Evolutionary conservation across 1,139 yeast species (phyloP), one percentile per base, ranked within the genome.

Genomic region (Pichia cactophila): DNA sequence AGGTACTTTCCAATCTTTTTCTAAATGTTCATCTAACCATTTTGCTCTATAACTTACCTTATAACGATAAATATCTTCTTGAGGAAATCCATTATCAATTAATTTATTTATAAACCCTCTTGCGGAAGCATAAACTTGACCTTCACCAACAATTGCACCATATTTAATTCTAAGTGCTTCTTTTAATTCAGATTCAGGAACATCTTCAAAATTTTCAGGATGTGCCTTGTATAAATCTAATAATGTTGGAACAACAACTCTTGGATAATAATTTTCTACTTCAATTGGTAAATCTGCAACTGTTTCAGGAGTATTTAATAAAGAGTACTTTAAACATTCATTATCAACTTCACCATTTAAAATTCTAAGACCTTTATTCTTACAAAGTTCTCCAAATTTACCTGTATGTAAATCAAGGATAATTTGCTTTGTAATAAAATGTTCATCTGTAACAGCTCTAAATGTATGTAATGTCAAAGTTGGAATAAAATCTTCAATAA

Each of bases 261-360:
- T 54, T 16, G 72, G 70, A 49, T 71, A 71, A 47, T 69, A 69
- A 49, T 70, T 70, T 47, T 61, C 62, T 41, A 71, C 55, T 53
- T 69, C 68, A 14, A 60, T 36, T 23, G 51, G 49, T 31, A 68
- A 52, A 12, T 63, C 68, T 5, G 53, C 58, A 20, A 60, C 42
- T 4, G 61, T 51, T 26, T 45, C 48, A n/a, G 71, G 71, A 0
- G 70, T 64, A 50, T 71, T 67, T 23, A 68, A 55, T 16, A 58
- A 54, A 3, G 70, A 64, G 48, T 71, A 71, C 36, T 61, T 55
- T 8, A 55, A 54, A 10, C 59, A 62, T 49, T 71, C 75, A 47
- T 70, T 70, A 41, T 60, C 62, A 8, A 70, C 74, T 50, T 71
- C 75, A 16, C 73, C 75, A 46, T 65, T 61, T 33, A 70, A 45